Evolutionary conservation across 345 rosid species (phyloP).

Genomic region (Populus alba): DNA sequence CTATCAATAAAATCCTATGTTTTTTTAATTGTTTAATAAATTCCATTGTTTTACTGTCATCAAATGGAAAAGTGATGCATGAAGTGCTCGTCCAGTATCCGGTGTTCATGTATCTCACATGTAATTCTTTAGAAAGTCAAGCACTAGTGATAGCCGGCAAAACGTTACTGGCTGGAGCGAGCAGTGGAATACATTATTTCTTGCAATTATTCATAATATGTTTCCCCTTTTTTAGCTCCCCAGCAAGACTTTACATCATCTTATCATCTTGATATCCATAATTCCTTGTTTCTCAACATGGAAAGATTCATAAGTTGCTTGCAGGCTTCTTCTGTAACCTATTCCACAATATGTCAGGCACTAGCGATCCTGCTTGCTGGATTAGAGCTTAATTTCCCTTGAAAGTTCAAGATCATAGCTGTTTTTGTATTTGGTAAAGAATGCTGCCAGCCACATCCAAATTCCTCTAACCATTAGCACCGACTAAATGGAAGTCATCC

Average conservation of each 20-base stretch:
- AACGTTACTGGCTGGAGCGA: neutral
- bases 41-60: neutral
- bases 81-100: neutral
- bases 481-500: neutral
- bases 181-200: neutral
- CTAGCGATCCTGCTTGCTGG: neutral
- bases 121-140: neutral
- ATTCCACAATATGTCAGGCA: neutral
- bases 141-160: neutral
- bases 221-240: neutral
- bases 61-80: neutral
- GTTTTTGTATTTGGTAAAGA: neutral
- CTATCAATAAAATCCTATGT: no score
- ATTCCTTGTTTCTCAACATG: no score
- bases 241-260: neutral
- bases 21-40: no score
- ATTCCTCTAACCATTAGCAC: constrained; percentile 10
- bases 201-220: neutral
- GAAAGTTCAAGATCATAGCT: neutral
- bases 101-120: neutral
- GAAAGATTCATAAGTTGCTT: neutral
- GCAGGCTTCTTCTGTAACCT: no score
- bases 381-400: neutral
- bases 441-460: constrained; percentile 7
- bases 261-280: no score